Conservation (phyloP, 2,329 filamentous ascomycete genomes). For the Neonectria magnoliae region DNA sequence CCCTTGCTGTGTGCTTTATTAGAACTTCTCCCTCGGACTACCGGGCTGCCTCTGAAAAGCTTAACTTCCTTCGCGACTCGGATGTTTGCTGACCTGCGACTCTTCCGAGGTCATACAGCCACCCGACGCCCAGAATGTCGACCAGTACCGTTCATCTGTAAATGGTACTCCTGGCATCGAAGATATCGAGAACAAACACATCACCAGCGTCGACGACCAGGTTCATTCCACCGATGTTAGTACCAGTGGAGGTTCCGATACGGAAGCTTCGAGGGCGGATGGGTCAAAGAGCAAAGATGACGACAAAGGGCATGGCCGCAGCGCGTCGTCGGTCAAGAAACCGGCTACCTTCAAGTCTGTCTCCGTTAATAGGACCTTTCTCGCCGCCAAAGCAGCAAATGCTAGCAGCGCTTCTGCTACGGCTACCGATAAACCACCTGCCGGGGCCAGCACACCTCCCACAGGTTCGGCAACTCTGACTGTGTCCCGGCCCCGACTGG, state of each 20-base stretch:
- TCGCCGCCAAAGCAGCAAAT: slow-evolving; percentile 72
- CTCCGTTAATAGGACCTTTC: slow-evolving; percentile 85
- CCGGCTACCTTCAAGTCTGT: slow-evolving; percentile 84
- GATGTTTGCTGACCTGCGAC: slow-evolving; percentile 29
- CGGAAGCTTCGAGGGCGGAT: slow-evolving; percentile 73
- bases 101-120: slow-evolving; percentile 33
- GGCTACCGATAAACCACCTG: slow-evolving; percentile 59
- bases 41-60: not conserved
- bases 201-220: slow-evolving; percentile 67
- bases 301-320: slow-evolving; percentile 67
- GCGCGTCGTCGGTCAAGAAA: slow-evolving; percentile 74
- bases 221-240: slow-evolving; percentile 73
- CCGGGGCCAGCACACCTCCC: slow-evolving; percentile 58
- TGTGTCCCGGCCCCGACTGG: slow-evolving; percentile 73
- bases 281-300: slow-evolving; percentile 64
- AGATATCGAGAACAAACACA: slow-evolving; percentile 67
- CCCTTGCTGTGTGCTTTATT: not conserved
- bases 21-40: not conserved
- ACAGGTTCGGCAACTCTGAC: slow-evolving; percentile 58
- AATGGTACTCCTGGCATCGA: slow-evolving; percentile 61
- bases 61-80: slow-evolving; percentile 8
- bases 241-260: slow-evolving; percentile 80
- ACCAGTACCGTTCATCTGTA: slow-evolving; percentile 54
- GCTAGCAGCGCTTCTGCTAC: slow-evolving; percentile 58
- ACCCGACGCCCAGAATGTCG: slow-evolving; percentile 60